Percentiles rank a stretch among this genome's conserved stretches.
Evolutionary conservation across 441 rosid genomes (phyloP).

Genomic region (Adansonia madagascariensis): DNA sequence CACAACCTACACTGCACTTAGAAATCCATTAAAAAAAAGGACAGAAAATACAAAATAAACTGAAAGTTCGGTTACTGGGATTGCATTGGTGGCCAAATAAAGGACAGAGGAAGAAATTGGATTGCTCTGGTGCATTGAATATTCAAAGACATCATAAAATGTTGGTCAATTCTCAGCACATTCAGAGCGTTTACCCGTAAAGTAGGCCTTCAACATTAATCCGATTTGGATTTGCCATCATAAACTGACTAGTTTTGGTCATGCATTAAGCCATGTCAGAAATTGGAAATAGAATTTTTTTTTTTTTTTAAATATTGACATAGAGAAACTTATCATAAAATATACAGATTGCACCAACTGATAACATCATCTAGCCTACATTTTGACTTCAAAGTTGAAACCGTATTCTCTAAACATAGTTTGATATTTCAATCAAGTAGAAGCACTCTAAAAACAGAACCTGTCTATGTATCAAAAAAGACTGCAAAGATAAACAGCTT

Average conservation of each 20-base stretch:
- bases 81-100: too few relatives aligned
- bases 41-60: too few relatives aligned
- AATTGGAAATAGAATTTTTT: not conserved
- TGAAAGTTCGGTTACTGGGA: too few relatives aligned
- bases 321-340: conserved; percentile 3
- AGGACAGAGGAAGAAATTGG: too few relatives aligned
- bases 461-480: conserved; percentile 26
- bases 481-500: conserved; percentile 24
- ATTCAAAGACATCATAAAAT: too few relatives aligned
- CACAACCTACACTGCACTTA: too few relatives aligned
- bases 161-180: too few relatives aligned
- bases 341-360: conserved; percentile 19
- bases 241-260: not conserved
- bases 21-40: too few relatives aligned
- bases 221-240: too few relatives aligned
- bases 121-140: too few relatives aligned
- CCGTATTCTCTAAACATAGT: conserved; percentile 22
- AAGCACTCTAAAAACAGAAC: conserved; percentile 9
- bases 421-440: conserved; percentile 14
- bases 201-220: too few relatives aligned
- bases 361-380: conserved; percentile 23
- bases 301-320: not conserved
- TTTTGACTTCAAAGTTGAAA: conserved; percentile 29
- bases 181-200: too few relatives aligned
- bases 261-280: not conserved